Percentiles rank a stretch among this genome's conserved stretches.
Conservation (phyloP, 108 stramenopile genomes). For the Poteriospumella lacustris region DNA sequence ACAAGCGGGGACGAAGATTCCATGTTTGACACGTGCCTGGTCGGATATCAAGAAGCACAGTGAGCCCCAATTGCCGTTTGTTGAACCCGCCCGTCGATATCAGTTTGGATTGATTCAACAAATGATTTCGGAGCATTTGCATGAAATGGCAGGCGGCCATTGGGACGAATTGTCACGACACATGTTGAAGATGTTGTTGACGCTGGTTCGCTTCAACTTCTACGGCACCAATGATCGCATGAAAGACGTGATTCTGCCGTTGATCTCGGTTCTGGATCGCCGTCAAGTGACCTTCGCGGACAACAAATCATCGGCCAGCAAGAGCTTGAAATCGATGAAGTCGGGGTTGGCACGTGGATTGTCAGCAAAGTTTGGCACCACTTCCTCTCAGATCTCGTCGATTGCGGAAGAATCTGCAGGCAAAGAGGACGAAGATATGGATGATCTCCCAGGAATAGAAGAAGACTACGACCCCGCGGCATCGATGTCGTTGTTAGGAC, state of each 20-base stretch:
- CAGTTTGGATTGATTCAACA: conserved; percentile 1
- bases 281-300: neutral
- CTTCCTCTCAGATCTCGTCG: neutral
- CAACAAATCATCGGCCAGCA: neutral
- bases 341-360: no score
- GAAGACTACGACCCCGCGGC: neutral
- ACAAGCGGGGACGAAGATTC: neutral
- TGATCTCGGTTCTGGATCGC: conserved; percentile 1
- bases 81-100: neutral
- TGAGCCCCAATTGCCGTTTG: conserved; percentile 17
- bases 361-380: no score
- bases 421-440: neutral
- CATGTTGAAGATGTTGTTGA: conserved; percentile 23
- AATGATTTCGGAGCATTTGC: neutral
- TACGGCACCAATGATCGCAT: conserved; percentile 2
- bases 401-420: neutral
- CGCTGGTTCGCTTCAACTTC: conserved; percentile 23
- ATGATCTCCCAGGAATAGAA: neutral
- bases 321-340: no score
- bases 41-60: neutral
- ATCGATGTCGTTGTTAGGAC: no score
- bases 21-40: conserved; percentile 22
- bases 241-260: neutral
- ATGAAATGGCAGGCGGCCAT: neutral
- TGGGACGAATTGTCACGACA: conserved; percentile 26